Base-by-base conservation (phyloP, 169 alveolate species). In the Cryptosporidium ryanae region DNA sequence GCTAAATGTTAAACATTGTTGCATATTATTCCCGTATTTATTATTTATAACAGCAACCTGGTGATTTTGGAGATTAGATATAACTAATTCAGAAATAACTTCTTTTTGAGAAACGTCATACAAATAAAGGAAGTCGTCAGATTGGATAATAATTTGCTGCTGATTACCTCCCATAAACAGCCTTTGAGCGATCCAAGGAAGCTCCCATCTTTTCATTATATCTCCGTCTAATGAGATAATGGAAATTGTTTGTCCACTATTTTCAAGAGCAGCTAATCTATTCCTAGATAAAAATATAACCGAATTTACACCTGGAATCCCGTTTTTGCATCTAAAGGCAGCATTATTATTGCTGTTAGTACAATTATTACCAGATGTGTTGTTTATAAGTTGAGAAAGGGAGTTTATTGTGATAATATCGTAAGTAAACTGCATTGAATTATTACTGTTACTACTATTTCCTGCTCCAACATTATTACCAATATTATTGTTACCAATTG, bases 21-120 rank as follows among this genome's bases (percentile, higher is more conserved):
- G 87, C 4, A 93, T 92, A 10, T 91, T 92, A 66, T 84, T 83
- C 2, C 93, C 90, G 44, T 90, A 82, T 57, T 92, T 92, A 21
- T 66, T 57, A 65, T 91, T 91, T 93, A 94, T 92, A 32, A 87
- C 81, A 7, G 93, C 95, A 64, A 81, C 82, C 82, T 76, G 87
- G 48, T 76, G 87, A 50, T 61, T 76, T 32, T 92, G 94, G 67
- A 91, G 66, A 59, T 92, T 92, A n/a, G 92, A 84, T 34, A 90
- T 66, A 82, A 84, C 91, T 5, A 93, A 82, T 8, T 92, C 93
- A 52, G 82, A 64, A 17, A 90, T 18, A 12, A 92, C 84, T 91
- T 93, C 93, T 89, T 90, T 92, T 6, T 92, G 89, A 27, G 93
- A 82, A n/a, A 94, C 91, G 64, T 94, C 96, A 82, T 90, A 92